Evolutionary conservation across 345 rosid genomes (phyloP), one percentile per base, ranked within the genome.

Genomic region (Iberis pinnata): DNA sequence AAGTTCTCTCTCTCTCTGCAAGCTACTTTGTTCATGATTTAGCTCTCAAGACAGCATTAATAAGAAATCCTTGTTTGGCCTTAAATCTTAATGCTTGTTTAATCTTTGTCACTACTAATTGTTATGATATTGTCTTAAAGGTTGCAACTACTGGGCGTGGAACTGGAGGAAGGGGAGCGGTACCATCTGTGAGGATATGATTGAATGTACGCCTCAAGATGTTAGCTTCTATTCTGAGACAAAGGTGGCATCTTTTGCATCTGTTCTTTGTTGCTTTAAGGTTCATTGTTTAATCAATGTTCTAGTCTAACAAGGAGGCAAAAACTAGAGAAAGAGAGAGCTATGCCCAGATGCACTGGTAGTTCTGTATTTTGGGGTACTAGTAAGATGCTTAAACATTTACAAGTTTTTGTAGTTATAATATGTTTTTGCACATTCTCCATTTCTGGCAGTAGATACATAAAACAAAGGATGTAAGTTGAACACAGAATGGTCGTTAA

Each of bases 71-170:
- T 33, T 41, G 41, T 25, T 31, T 31, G 22, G 18, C 29, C 38
- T 49, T 42, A 13, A 24, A 17, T 22, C 38, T 49, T 42, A 13
- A 24, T 48, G 7, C 12, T 8, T 31, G 26, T 47, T 47, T 41
- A 18, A n/a, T 67, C 29, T 12, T 54, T 26, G 47, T 65, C 41
- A 49, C 7, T 9, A 26, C 37, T 61, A 55, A 60, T 33, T 33
- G 46, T 35, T 65, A 39, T 53, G 15, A 51, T 26, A 38, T 29
- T 26, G 15, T 46, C 37, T 52, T 63, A 38, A 56, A 69, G 95
- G 83, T 76, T 51, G 89, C 82, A 51, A 80, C 84, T 71, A 61
- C 95, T 36, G 95, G 97, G 29, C 89, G 97, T 53, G 96, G 89
- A 59, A 52, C 83, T 9, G 82, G 75, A 4, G 94, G 97, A 50